These are phyloP conservation scores for Penicillium sp. DNA, from an alignment of 2,329 filamentous ascomycete genomes.

Conservation along the genomic window DNA sequence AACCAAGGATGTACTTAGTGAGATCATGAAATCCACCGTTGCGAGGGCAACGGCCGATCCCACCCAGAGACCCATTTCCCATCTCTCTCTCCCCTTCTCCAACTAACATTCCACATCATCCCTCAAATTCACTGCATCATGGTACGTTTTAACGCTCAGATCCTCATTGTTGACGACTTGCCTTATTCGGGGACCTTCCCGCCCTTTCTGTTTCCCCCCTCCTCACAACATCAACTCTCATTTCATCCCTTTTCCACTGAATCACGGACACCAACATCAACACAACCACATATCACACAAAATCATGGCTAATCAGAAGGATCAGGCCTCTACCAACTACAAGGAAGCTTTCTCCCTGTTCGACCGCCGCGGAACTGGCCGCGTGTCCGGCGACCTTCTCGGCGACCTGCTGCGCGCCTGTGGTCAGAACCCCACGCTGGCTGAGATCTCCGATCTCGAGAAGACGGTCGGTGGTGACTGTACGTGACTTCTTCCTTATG, in stretches of 20 bases:
- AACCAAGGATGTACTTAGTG: no score
- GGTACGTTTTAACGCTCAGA: conserved; percentile 7
- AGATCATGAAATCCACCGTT: conserved; percentile 10
- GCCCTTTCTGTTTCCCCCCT: neutral
- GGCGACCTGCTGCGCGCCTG: conserved; percentile 94
- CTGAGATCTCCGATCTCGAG: conserved; percentile 90
- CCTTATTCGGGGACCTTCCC: conserved; percentile 9
- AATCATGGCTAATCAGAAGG: conserved; percentile 28
- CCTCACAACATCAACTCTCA: neutral
- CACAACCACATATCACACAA: conserved; percentile 2
- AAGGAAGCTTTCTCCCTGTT: conserved; percentile 99
- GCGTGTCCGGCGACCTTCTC: conserved; percentile 79
- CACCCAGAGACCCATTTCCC: conserved; percentile 1
- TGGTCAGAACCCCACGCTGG: conserved; percentile 93
- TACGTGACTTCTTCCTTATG: conserved; percentile 53
- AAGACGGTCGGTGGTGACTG: conserved; percentile 86
- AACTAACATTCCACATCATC: neutral
- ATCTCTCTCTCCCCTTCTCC: neutral
- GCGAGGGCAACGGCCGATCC: conserved; percentile 22
- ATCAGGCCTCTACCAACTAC: conserved; percentile 87
- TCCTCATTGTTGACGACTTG: conserved; percentile 13
- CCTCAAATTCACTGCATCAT: conserved; percentile 9
- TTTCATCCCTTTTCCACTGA: neutral
- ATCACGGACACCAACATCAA: neutral
- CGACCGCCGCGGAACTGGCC: conserved; percentile 97